phyloP scores from a whole-genome alignment of 2,329 filamentous ascomycete genomes.

The Pestalotiopsis sp. region DNA sequence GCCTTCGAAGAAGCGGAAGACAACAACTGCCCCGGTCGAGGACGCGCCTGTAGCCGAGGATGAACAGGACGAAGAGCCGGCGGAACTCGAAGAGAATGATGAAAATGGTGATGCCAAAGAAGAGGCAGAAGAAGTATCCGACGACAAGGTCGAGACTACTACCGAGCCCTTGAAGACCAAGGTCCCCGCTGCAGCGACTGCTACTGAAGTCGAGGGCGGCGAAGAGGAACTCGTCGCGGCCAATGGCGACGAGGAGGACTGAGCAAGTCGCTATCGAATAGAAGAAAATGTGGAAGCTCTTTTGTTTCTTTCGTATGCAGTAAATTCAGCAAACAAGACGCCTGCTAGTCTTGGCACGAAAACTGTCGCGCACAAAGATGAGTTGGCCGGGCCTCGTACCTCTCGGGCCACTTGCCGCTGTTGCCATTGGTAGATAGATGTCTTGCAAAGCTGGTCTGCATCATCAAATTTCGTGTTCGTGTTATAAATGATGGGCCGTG shows the following conservation, averaged over 20 bases:
- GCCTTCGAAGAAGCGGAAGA: slow-evolving; percentile 36
- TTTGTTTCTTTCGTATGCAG: background rate
- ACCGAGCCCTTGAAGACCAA: slow-evolving; percentile 28
- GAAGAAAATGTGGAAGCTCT: background rate
- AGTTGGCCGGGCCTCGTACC: background rate
- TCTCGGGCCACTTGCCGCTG: background rate
- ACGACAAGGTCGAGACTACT: slow-evolving; percentile 21
- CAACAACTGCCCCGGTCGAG: slow-evolving; percentile 23
- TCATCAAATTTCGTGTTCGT: background rate
- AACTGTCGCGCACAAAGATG: background rate
- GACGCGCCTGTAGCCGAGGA: slow-evolving; percentile 26
- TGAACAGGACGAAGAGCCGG: slow-evolving; percentile 25
- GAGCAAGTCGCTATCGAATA: background rate
- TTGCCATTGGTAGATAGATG: background rate
- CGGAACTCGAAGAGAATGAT: slow-evolving; percentile 29
- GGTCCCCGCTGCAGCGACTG: slow-evolving; percentile 13
- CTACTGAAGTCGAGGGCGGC: background rate
- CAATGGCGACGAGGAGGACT: slow-evolving; percentile 15
- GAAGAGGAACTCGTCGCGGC: slow-evolving; percentile 2
- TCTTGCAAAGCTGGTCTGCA: background rate
- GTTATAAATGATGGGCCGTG: background rate
- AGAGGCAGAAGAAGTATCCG: slow-evolving; percentile 21
- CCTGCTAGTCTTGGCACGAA: background rate
- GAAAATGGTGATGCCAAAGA: slow-evolving; percentile 25
- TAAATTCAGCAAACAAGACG: background rate